Conservation (phyloP, 495 filamentous ascomycete species). For the Aspergillus diversus region DNA sequence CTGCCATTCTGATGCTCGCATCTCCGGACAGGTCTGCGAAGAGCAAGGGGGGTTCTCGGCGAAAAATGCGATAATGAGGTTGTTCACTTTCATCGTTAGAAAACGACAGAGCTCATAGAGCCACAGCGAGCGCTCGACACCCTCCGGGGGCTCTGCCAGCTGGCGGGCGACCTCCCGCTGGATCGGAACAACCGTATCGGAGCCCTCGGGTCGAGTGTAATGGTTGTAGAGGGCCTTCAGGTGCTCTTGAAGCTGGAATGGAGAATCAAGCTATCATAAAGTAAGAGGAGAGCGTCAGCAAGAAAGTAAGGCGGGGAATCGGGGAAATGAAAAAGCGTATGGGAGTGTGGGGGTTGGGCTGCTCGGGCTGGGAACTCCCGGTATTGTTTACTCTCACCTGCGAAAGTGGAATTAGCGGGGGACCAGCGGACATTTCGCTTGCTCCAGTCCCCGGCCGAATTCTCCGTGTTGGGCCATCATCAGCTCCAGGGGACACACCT, state of each 20-base stretch:
- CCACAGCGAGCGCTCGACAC: constrained; percentile 85
- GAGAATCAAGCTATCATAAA: constrained; percentile 74
- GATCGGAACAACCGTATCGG: constrained; percentile 63
- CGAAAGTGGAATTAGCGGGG: constrained; percentile 79
- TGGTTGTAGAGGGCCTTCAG: constrained; percentile 86
- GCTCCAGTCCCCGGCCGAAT: constrained; percentile 92
- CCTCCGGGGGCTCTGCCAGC: constrained; percentile 77
- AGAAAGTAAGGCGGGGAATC: not conserved
- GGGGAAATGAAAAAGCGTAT: not conserved
- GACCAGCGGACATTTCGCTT: constrained; percentile 87
- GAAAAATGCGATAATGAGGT: constrained; percentile 87
- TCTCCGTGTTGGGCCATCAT: constrained; percentile 73
- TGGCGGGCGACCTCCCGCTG: constrained; percentile 69
- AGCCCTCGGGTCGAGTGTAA: constrained; percentile 68
- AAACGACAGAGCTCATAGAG: constrained; percentile 97
- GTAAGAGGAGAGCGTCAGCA: constrained; percentile 26
- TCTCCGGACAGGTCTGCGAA: constrained; percentile 86
- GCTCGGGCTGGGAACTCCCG: constrained; percentile 8
- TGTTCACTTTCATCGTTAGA: constrained; percentile 89
- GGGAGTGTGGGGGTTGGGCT: not conserved
- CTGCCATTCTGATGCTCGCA: constrained; percentile 98
- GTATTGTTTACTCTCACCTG: constrained; percentile 59
- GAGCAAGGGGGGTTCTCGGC: constrained; percentile 88
- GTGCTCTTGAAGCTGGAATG: constrained; percentile 98
- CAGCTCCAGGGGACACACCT: constrained; percentile 51